phyloP scores from a whole-genome alignment of 306 rosid genomes.

The Dalbergia cochinchinensis region DNA sequence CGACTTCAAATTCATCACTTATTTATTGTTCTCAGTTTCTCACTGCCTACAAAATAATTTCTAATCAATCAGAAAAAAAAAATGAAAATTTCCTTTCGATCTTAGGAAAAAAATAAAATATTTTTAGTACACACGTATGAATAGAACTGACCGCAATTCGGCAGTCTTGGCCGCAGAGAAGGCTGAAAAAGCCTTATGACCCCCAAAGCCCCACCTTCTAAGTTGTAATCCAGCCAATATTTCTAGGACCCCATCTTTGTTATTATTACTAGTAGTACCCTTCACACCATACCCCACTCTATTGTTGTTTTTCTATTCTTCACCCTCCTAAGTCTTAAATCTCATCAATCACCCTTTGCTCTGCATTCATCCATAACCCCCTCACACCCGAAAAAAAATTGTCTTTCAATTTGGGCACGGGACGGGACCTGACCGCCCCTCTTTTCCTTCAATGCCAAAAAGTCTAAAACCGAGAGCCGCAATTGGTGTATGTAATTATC shows the following conservation, averaged over 20 bases:
- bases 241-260: not conserved
- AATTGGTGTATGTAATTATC: slow-evolving; percentile 12
- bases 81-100: not conserved
- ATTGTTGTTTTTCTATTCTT: no score
- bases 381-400: not conserved
- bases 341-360: no score
- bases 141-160: not conserved
- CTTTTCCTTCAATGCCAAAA: slow-evolving; percentile 42
- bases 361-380: not conserved
- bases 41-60: not conserved
- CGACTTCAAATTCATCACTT: not conserved
- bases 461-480: slow-evolving; percentile 54
- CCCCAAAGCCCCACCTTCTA: not conserved
- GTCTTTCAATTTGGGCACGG: slow-evolving; percentile 61
- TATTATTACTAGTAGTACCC: not conserved
- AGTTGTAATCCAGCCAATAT: not conserved
- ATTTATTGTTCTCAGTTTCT: not conserved
- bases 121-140: not conserved
- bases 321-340: not conserved
- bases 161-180: not conserved
- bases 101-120: not conserved
- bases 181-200: not conserved
- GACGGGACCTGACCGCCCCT: slow-evolving; percentile 54
- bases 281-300: not conserved
- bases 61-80: not conserved